Evolutionary conservation across 257 asterid genomes (phyloP).

Genomic region (Striga asiatica): DNA sequence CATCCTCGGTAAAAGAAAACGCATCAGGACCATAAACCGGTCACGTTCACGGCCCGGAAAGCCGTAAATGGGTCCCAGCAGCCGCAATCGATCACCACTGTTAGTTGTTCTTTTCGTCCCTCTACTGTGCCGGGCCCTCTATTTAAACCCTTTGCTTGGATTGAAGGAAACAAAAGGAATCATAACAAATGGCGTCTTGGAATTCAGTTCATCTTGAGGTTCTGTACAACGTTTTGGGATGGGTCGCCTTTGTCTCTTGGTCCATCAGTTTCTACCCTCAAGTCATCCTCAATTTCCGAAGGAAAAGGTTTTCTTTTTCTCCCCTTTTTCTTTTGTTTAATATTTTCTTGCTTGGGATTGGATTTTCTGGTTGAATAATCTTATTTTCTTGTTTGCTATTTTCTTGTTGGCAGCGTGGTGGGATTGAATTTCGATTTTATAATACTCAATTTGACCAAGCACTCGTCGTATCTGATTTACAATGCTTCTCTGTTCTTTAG

Average conservation of each 20-base stretch:
- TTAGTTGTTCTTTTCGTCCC: neutral
- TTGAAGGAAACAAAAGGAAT: neutral
- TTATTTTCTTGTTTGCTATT: neutral
- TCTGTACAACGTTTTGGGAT: constrained; percentile 58
- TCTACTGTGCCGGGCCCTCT: neutral
- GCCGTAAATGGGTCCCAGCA: neutral
- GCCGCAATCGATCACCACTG: neutral
- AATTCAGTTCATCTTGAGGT: constrained; percentile 52
- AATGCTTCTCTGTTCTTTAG: constrained; percentile 82
- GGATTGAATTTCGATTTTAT: constrained; percentile 90
- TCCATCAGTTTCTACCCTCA: constrained; percentile 95
- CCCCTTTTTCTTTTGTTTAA: neutral
- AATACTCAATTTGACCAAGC: constrained; percentile 77
- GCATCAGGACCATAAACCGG: constrained; percentile 23
- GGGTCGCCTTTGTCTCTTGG: constrained; percentile 83
- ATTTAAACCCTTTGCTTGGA: neutral
- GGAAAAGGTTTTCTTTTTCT: constrained; percentile 55
- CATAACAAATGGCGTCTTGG: constrained; percentile 54
- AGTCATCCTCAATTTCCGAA: constrained; percentile 51
- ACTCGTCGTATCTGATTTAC: constrained; percentile 80
- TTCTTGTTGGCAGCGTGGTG: constrained; percentile 51
- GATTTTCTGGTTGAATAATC: neutral
- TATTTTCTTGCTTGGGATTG: neutral
- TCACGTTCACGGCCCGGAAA: constrained; percentile 16
- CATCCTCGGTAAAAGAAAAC: neutral